Base-by-base conservation (phyloP, 345 rosid genomes). In the Euphorbia lathyris region DNA sequence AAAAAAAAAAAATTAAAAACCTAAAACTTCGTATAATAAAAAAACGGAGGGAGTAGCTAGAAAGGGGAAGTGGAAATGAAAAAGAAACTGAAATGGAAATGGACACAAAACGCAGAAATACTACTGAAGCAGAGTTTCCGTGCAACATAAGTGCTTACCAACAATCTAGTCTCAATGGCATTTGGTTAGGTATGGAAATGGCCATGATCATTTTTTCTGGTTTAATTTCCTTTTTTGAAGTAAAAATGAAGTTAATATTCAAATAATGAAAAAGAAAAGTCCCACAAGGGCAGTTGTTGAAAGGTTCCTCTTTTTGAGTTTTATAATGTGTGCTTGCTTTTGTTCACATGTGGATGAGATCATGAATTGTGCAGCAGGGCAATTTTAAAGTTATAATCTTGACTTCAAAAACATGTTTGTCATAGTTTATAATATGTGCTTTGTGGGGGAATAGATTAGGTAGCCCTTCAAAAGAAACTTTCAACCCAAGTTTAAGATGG, bases 311-410 rank as follows among this genome's bases (percentile, higher is more conserved):
- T 26, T 47, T 65, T 47, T 65, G 58, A 29, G 38, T 65, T 45
- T 23, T 42, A 23, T 45, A 65, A 65, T 48, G 25, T 16, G 20
- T 65, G 65, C 57, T 47, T 65, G 65, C 57, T 47, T 27, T 29
- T 65, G 23, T 65, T 65, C 42, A 47, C 55, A 29, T 65, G 42
- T 65, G 68, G 43, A 42, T 63, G 34, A 13, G 26, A 63, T 23
- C 43, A 43, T 63, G 17, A 29, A 65, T 65, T 48, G 27, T 10
- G 32, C 38, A 34, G 26, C 45, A 16, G 58, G 36, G n/a, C 14
- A 36, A 38, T 16, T 38, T 34, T 20, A 34, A 22, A 51, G 3
- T 13, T 23, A 34, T 34, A 2, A 22, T 34, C 62, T 53, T 38
- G 14, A 38, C 60, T 67, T 53, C 50, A 34, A 65, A 65, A 47